Conservation (phyloP, 2,329 filamentous ascomycete genomes). For the Trichoderma sp. region DNA sequence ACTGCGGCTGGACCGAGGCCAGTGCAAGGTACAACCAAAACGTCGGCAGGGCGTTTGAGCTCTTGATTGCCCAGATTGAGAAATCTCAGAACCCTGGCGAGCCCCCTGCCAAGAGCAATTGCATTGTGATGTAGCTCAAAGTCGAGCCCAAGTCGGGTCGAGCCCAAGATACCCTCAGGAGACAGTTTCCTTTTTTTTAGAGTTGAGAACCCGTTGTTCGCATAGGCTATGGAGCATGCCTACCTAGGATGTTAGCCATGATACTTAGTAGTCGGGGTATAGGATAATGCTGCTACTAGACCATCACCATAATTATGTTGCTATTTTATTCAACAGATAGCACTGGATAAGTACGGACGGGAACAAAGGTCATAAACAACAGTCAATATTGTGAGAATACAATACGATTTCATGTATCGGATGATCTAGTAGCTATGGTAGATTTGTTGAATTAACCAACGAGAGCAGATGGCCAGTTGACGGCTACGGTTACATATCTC, state of each 20-base stretch:
- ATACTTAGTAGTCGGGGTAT: background rate
- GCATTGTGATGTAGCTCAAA: conserved; percentile 69
- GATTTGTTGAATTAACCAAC: background rate
- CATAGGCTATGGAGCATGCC: background rate
- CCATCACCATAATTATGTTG: background rate
- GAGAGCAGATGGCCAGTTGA: background rate
- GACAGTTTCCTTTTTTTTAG: background rate
- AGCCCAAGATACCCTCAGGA: background rate
- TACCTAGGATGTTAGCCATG: background rate
- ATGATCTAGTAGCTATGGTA: background rate
- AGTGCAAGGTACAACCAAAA: conserved; percentile 94
- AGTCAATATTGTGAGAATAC: background rate
- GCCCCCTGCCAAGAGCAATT: conserved; percentile 76
- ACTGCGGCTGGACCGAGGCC: conserved; percentile 92
- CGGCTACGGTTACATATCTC: background rate
- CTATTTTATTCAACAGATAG: background rate
- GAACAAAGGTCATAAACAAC: background rate
- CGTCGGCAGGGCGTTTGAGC: conserved; percentile 86
- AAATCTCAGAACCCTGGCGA: conserved; percentile 89
- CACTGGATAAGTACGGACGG: conserved; percentile 8
- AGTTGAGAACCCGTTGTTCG: background rate
- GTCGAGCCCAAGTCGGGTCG: background rate
- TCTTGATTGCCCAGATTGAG: conserved; percentile 92
- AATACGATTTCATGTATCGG: background rate
- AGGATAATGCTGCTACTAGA: conserved; percentile 2